A percentile compares a stretch with the other conserved stretches of the same genome.
These are phyloP conservation scores for Euphorbia pulcherrima DNA, from an alignment of 345 rosid species.

Conservation along the genomic window DNA sequence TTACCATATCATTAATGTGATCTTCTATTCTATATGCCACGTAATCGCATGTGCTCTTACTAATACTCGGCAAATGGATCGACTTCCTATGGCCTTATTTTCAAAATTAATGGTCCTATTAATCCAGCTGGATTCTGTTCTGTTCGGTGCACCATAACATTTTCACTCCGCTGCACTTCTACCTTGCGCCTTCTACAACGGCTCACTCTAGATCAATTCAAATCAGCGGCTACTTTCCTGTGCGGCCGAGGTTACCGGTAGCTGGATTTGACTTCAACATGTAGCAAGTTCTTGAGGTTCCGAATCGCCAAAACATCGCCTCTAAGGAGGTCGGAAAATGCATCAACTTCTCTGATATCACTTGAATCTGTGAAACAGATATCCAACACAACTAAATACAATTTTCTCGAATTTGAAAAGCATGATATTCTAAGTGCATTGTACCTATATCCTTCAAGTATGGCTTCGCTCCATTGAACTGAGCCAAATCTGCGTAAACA, in stretches of 20 bases:
- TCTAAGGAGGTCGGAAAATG: conserved; percentile 32
- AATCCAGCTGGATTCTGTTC: conserved; percentile 68
- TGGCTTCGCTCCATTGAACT: conserved; percentile 59
- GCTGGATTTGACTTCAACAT: conserved; percentile 30
- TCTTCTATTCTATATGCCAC: too few relatives aligned
- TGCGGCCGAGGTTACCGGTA: conserved; percentile 39
- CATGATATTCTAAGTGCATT: conserved; percentile 37
- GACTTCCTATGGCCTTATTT: too few relatives aligned
- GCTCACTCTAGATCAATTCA: neutral
- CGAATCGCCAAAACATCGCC: conserved; percentile 52
- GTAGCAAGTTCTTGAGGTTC: conserved; percentile 68
- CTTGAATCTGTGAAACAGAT: conserved; percentile 22
- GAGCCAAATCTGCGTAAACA: conserved; percentile 64
- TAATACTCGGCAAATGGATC: too few relatives aligned
- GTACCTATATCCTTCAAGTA: conserved; percentile 49
- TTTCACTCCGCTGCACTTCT: neutral
- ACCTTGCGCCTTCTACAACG: neutral
- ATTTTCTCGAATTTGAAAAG: too few relatives aligned
- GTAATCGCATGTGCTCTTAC: too few relatives aligned
- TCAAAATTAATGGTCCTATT: conserved; percentile 45
- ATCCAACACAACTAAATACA: neutral
- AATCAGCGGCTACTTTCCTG: conserved; percentile 65
- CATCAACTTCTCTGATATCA: conserved; percentile 37
- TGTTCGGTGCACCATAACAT: neutral
- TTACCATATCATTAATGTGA: too few relatives aligned